A percentile compares a stretch with the other conserved stretches of the same genome.
phyloP scores from a whole-genome alignment of 2,329 filamentous ascomycete species.

The Pseudogymnoascus sp. region DNA sequence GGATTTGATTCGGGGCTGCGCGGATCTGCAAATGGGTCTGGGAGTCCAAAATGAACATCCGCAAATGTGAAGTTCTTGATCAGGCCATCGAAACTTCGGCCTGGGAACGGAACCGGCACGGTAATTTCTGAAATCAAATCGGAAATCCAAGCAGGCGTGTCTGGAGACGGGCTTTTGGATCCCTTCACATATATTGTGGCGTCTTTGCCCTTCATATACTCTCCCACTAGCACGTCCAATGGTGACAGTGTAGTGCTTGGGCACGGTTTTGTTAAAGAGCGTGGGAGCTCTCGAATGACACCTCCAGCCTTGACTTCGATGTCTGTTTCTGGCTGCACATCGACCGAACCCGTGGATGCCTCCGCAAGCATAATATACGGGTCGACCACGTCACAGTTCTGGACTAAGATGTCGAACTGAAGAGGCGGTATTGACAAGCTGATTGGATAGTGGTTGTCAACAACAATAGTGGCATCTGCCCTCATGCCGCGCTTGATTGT shows the following conservation, averaged over 20 bases:
- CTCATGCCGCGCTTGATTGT: conserved; percentile 51
- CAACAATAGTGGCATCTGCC: conserved; percentile 66
- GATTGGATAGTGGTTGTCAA: conserved; percentile 72
- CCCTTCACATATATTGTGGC: conserved; percentile 79
- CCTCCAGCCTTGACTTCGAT: conserved; percentile 65
- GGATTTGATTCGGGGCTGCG: conserved; percentile 65
- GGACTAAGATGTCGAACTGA: conserved; percentile 76
- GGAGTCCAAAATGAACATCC: conserved; percentile 79
- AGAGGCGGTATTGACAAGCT: conserved; percentile 70
- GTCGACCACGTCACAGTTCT: conserved; percentile 66
- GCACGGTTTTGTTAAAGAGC: conserved; percentile 63
- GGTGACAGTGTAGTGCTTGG: conserved; percentile 73
- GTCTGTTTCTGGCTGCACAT: conserved; percentile 59
- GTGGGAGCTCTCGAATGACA: conserved; percentile 64
- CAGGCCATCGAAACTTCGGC: conserved; percentile 70
- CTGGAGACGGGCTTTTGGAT: conserved; percentile 54
- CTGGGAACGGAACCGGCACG: conserved; percentile 76
- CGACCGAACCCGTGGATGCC: conserved; percentile 59
- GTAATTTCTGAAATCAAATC: conserved; percentile 75
- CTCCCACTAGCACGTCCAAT: conserved; percentile 70
- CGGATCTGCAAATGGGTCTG: conserved; percentile 70
- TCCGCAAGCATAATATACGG: conserved; percentile 72
- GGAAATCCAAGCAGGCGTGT: conserved; percentile 74
- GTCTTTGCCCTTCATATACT: conserved; percentile 72
- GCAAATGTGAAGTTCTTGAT: conserved; percentile 82